These are phyloP conservation scores for Pyrus betulifolia DNA, from an alignment of 306 rosid genomes.

Conservation along the genomic window DNA sequence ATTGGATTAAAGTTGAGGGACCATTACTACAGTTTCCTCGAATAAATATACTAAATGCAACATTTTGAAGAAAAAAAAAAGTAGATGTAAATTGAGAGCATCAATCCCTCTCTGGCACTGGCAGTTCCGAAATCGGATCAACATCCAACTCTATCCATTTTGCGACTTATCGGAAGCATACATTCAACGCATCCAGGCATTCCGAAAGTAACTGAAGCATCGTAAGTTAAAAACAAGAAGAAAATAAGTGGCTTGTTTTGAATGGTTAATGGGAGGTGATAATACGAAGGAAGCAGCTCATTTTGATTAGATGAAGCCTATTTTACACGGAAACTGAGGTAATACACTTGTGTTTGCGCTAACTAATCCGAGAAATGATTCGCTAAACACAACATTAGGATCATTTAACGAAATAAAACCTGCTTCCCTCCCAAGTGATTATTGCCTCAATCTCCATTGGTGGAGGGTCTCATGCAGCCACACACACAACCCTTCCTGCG, in stretches of 20 bases:
- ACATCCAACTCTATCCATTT: neutral
- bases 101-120: too few species aligned
- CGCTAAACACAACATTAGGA: slow-evolving; percentile 21
- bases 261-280: neutral
- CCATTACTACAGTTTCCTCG: too few species aligned
- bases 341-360: neutral
- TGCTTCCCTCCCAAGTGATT: slow-evolving; percentile 15
- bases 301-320: slow-evolving; percentile 23
- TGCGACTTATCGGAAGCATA: neutral
- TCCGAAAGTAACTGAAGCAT: too few species aligned
- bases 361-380: slow-evolving; percentile 26
- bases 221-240: neutral
- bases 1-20: too few species aligned
- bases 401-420: slow-evolving; percentile 21
- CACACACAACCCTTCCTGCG: slow-evolving; percentile 50
- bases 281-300: slow-evolving; percentile 24
- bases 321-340: slow-evolving; percentile 14
- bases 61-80: too few species aligned
- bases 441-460: slow-evolving; percentile 46
- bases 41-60: too few species aligned
- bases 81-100: neutral
- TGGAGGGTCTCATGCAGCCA: slow-evolving; percentile 64
- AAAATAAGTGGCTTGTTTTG: neutral
- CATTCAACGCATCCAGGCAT: neutral
- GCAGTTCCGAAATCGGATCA: neutral